These are phyloP conservation scores for Clavispora asparagi DNA, from an alignment of 805 yeast species.

Conservation along the genomic window DNA sequence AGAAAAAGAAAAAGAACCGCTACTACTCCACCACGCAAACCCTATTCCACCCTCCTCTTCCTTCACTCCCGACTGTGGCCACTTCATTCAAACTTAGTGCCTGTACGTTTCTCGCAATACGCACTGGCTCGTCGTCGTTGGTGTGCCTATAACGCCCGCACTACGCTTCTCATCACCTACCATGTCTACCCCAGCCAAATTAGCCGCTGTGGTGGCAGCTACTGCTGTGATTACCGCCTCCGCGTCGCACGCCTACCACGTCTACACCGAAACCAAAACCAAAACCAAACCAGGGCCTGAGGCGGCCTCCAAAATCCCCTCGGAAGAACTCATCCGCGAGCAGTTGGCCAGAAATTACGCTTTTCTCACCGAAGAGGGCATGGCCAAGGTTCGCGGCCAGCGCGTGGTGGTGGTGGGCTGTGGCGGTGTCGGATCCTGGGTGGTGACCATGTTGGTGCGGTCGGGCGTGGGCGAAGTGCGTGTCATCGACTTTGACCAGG, in stretches of 20 bases:
- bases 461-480: constrained; percentile 80
- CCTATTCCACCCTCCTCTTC: too few relatives aligned
- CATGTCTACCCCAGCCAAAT: constrained; percentile 6
- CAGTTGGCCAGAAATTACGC: constrained; percentile 93
- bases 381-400: constrained; percentile 64
- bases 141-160: too few relatives aligned
- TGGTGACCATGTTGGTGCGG: constrained; percentile 81
- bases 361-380: constrained; percentile 82
- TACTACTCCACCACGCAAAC: too few relatives aligned
- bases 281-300: too few relatives aligned
- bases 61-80: too few relatives aligned
- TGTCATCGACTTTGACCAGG: constrained; percentile 94
- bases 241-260: constrained; percentile 4
- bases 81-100: too few relatives aligned
- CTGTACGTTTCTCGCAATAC: too few relatives aligned
- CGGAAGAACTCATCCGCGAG: constrained; percentile 76
- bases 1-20: too few relatives aligned
- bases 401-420: constrained; percentile 82
- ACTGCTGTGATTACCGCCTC: constrained; percentile 10
- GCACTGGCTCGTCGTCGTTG: too few relatives aligned
- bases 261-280: neutral
- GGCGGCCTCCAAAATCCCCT: constrained; percentile 6
- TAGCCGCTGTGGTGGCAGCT: constrained; percentile 9
- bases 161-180: neutral
- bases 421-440: constrained; percentile 99